Evolutionary conservation across 495 filamentous ascomycete genomes (phyloP), one percentile per base, ranked within the genome.

Genomic region (Tuber borchii): DNA sequence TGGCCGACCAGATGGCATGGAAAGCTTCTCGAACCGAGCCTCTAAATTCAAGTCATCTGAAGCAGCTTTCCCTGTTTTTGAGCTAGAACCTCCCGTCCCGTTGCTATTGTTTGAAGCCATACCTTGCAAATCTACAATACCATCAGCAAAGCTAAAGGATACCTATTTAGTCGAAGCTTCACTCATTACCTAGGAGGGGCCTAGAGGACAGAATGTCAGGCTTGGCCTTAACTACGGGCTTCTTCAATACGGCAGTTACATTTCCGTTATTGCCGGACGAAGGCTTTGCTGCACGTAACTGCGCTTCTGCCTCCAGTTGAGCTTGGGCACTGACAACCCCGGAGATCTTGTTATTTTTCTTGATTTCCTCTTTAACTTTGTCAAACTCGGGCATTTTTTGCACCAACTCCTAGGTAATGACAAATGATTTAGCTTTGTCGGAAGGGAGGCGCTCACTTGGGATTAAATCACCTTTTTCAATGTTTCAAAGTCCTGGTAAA

Each of bases 281-380:
- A 26, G 45, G 22, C 37, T 73, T 44, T 68, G 48, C 61, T 40
- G 34, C 77, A 79, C 51, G 61, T 76, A 39, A 39, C 74, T 51
- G 43, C 69, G 37, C 76, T 45, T 73, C 42, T 20, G 72, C 75
- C 46, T 79, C 73, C 51, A 82, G 76, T n/a, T 82, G 81, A 65
- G 72, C 78, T n/a, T 70, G 42, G 45, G 78, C 70, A 69, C 74
- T 75, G 40, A 69, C 72, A 20, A 82, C 78, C 69, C 81, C 76
- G n/a, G 78, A 83, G 56, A 76, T 72, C 46, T 71, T 37, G n/a
- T 83, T 83, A 61, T 83, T 79, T 65, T 75, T 70, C 37, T 79
- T 71, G 77, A 95, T 94, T 40, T 89, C 86, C 2, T 88, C 84
- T 83, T 91, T 92, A 74, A 93, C 89, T 40, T 85, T 82, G 40